These are phyloP conservation scores for Lentinula sp. DNA, from an alignment of 768 basidiomycete species.

Conservation along the genomic window DNA sequence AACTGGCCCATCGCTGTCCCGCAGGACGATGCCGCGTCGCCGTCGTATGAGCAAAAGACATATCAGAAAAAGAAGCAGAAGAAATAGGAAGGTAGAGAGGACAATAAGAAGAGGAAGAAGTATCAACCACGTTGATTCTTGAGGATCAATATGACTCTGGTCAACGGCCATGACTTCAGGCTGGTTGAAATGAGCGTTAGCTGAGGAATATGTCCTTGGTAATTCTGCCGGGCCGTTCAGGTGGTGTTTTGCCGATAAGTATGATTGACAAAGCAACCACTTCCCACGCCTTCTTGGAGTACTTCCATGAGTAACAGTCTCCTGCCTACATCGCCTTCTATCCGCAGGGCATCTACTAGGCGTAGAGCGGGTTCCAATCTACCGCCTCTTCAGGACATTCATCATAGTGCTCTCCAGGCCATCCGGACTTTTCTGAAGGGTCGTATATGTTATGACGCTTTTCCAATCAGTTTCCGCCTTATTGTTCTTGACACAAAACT, in stretches of 20 bases:
- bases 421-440: constrained; percentile 83
- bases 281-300: constrained; percentile 7
- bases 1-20: constrained; percentile 86
- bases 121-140: constrained; percentile 52
- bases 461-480: constrained; percentile 93
- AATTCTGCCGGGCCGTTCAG: not conserved
- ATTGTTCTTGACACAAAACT: constrained; percentile 96
- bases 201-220: not conserved
- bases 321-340: constrained; percentile 40
- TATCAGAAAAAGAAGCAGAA: constrained; percentile 86
- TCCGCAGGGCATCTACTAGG: constrained; percentile 52
- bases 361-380: constrained; percentile 55
- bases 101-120: constrained; percentile 93
- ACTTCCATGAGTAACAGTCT: constrained; percentile 31
- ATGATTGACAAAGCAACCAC: not conserved
- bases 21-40: constrained; percentile 70
- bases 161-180: not conserved
- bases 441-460: constrained; percentile 90
- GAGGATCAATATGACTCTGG: not conserved
- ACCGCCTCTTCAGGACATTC: constrained; percentile 54
- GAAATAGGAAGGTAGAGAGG: constrained; percentile 86
- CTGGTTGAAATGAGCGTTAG: not conserved
- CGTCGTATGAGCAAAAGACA: constrained; percentile 81
- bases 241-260: not conserved
- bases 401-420: constrained; percentile 58